phyloP scores from a whole-genome alignment of 78 protist species.

The Isochrysis galbana region DNA sequence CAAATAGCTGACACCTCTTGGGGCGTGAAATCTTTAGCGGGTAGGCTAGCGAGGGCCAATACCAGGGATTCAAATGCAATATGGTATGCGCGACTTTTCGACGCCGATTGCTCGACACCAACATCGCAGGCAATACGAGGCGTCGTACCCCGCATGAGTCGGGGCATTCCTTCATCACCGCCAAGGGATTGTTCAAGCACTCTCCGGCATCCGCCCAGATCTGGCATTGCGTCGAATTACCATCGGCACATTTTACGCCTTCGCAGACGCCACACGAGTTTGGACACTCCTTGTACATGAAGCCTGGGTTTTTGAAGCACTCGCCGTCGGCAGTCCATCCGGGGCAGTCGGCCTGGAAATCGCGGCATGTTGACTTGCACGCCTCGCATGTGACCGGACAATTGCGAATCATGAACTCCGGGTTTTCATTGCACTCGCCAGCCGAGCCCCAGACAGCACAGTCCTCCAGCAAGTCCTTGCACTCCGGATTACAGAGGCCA shows the following conservation, averaged over 20 bases:
- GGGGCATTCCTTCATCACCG: constrained; percentile 3
- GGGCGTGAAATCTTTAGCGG: too few relatives aligned
- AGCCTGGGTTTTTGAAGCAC: constrained; percentile 5
- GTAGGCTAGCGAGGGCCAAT: too few relatives aligned
- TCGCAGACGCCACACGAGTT: background rate
- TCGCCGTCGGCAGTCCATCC: constrained; percentile 28
- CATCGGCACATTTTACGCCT: background rate
- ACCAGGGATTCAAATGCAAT: too few relatives aligned
- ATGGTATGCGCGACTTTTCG: too few relatives aligned
- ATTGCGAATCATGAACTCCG: constrained; percentile 19
- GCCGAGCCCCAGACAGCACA: background rate
- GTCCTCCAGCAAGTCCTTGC: background rate
- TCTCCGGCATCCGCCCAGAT: constrained; percentile 12
- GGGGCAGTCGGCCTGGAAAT: background rate
- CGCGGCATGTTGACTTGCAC: constrained; percentile 21
- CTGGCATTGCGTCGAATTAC: background rate
- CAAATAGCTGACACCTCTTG: too few relatives aligned
- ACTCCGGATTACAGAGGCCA: constrained; percentile 15
- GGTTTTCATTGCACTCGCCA: background rate
- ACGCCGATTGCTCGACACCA: too few relatives aligned
- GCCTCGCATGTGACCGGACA: constrained; percentile 20
- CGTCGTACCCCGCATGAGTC: background rate
- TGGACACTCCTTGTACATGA: constrained; percentile 15
- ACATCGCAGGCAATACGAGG: too few relatives aligned
- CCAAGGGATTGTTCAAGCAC: background rate